Evolutionary conservation across 495 filamentous ascomycete species (phyloP), one percentile per base, ranked within the genome.

Genomic region (Daldinia grandis): DNA sequence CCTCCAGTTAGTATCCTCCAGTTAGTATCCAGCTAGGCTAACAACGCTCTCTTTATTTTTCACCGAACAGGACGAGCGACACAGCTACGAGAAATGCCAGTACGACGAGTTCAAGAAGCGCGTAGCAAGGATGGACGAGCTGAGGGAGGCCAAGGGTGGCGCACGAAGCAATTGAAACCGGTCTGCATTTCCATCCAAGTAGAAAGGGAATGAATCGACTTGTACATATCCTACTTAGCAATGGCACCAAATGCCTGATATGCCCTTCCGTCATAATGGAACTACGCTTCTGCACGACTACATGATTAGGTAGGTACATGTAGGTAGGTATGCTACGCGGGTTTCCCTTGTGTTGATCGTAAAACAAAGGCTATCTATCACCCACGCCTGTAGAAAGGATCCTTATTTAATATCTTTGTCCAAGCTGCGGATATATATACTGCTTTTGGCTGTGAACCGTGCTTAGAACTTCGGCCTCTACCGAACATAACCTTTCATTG

Each of bases 91-190:
- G 77, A 98, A 98, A 80, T 99, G 95, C 89, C 95, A 99, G 76
- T 99, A 99, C 83, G 91, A 90, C 42, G 95, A 97, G 78, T 99
- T 99, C 87, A 97, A 97, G 89, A 94, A 93, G 86, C 91, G 95
- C 33, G 95, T 99, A 63, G 92, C 92, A 64, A 98, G 96, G 89
- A 99, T 99, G 96, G 89, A 98, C 74, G 95, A 99, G 85, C 82
- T 99, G 64, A 87, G 94, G 73, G 93, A 86, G 53, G 89, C 91
- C 37, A 98, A 97, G 87, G 91, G 85, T 31, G 93, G 92, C 35
- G 90, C 87, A 73, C 87, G 95, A 79, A 97, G 92, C 86, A 97
- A 97, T 83, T 97, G 80, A 89, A 47, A 6, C 15, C 44, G 10
- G 33, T n/a, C 49, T 35, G 44, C 31, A 25, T 31, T 5, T 42